phyloP scores from a whole-genome alignment of 306 rosid genomes.

The Cicer bijugum region DNA sequence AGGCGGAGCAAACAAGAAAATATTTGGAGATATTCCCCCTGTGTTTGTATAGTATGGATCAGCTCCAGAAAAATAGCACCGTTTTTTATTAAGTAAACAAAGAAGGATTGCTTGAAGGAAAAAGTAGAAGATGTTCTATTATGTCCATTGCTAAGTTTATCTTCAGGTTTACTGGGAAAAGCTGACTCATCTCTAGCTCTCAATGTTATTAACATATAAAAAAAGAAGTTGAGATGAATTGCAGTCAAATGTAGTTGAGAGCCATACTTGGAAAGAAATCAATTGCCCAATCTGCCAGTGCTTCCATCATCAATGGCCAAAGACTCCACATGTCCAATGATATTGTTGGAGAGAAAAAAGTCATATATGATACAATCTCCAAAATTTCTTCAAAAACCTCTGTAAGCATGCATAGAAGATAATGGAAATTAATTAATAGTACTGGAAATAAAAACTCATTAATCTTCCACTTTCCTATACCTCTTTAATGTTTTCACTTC shows the following conservation, averaged over 20 bases:
- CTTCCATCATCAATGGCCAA: conserved; percentile 95
- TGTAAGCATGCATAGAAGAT: conserved; percentile 50
- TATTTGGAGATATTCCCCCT: conserved; percentile 21
- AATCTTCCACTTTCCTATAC: too few species aligned
- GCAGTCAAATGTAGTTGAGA: conserved; percentile 25
- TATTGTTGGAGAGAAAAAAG: conserved; percentile 91
- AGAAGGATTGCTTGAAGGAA: background rate
- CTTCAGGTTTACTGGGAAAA: background rate
- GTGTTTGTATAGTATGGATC: conserved; percentile 16
- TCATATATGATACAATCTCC: conserved; percentile 93
- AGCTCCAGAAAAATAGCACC: conserved; percentile 21
- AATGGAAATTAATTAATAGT: background rate
- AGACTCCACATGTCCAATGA: conserved; percentile 96
- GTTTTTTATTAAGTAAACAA: conserved; percentile 19
- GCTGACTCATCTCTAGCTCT: conserved; percentile 20
- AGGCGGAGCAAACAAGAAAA: conserved; percentile 16
- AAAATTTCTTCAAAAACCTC: conserved; percentile 98
- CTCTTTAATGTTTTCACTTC: too few species aligned
- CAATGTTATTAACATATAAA: conserved; percentile 1
- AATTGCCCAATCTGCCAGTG: conserved; percentile 90
- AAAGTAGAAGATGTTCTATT: conserved; percentile 3
- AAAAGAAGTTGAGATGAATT: conserved; percentile 30
- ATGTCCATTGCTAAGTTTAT: conserved; percentile 21
- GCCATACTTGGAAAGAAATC: conserved; percentile 87
- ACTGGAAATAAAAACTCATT: too few species aligned